Evolutionary conservation across 192 early-diverging fungal genomes (phyloP), one percentile per base, ranked within the genome.

Genomic region (Coemansia sp.): DNA sequence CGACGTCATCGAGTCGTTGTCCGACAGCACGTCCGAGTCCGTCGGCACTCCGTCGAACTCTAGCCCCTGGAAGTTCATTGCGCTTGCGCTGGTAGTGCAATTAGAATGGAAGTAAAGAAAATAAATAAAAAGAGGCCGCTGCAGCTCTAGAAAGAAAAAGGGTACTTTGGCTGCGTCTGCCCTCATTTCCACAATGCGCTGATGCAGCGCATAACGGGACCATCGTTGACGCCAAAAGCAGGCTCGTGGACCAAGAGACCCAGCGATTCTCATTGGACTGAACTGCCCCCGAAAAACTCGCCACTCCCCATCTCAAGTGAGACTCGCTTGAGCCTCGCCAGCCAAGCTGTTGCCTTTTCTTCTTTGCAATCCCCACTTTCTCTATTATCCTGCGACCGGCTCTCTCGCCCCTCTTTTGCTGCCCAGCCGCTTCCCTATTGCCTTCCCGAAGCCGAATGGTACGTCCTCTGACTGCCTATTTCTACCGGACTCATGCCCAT

Each of bases 281-380:
- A 32, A 32, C 32, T 32, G 32, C 75, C 73, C 8, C 79, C 79
- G 45, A 76, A 73, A 32, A 81, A 76, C 56, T 81, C 79, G 14
- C 75, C 41, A 43, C 41, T n/a, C 41, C 41, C 69, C 54, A 66
- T 73, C 50, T 81, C 66, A 45, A 51, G 5, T 29, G 47, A n/a
- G 47, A 57, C 49, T 6, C 11, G 27, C 32, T 32, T 32, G 19
- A 25, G 55, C 19, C 39, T 9, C 19, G 3, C 14, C 11, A 21
- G 41, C 32, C 10, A 27, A 21, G 14, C 15, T 5, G 41, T 11
- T 43, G 11, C 12, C 41, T n/a, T 43, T 43, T 43, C 41, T 43
- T 15, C 41, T 43, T 43, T 43, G 41, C 41, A 43, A 43, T 43
- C 41, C 41, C 41, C 15, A 43, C 11, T 43, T 43, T 43, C 41